A percentile compares a stretch with the other conserved stretches of the same genome.
These are phyloP conservation scores for Avena atlantica DNA, from an alignment of 176 grass and related monocot species.

Conservation along the genomic window DNA sequence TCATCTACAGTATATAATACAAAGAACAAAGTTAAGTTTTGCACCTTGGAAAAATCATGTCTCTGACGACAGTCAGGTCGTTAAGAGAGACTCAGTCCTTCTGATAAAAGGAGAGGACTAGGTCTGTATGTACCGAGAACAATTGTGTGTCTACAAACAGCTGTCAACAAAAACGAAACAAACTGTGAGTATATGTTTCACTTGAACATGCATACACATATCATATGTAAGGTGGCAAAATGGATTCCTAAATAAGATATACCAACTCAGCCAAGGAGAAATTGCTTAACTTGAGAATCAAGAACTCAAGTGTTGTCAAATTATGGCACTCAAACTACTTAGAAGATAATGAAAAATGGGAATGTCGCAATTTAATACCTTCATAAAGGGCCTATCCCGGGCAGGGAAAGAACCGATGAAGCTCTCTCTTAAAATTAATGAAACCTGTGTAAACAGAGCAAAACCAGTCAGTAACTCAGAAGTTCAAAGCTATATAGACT, in stretches of 20 bases:
- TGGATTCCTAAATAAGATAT: background rate
- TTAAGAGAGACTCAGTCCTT: conserved; percentile 69
- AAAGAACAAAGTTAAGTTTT: background rate
- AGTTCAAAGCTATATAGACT: background rate
- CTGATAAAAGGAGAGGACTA: conserved; percentile 99
- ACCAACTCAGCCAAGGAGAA: background rate
- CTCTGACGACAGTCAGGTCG: conserved; percentile 34
- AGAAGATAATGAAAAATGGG: background rate
- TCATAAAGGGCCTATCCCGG: conserved; percentile 89
- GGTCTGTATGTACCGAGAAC: conserved; percentile 97
- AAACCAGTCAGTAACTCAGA: conserved; percentile 19
- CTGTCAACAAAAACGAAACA: conserved; percentile 50
- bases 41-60: conserved; percentile 51
- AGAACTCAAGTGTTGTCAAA: background rate
- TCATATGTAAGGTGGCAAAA: background rate
- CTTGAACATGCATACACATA: background rate
- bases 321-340: conserved; percentile 29
- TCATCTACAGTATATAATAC: background rate
- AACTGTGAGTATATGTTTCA: background rate
- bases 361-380: conserved; percentile 57
- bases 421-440: conserved; percentile 93
- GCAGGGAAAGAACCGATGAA: conserved; percentile 87
- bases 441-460: conserved; percentile 70
- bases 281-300: background rate
- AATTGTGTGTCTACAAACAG: conserved; percentile 95